phyloP scores from a whole-genome alignment of 179 eudicot species.

The Beta lomatogona region DNA sequence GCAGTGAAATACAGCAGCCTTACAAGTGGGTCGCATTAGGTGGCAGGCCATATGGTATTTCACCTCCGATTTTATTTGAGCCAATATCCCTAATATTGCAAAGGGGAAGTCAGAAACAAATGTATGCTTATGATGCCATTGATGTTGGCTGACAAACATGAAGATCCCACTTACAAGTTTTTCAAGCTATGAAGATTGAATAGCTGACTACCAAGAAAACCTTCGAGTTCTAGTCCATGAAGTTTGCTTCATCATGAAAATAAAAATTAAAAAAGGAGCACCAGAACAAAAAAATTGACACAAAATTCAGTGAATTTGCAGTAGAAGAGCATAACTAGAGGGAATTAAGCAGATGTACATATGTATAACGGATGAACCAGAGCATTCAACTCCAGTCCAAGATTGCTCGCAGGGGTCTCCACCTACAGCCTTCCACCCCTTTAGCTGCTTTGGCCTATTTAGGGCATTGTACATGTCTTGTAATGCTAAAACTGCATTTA shows the following conservation, averaged over 20 bases:
- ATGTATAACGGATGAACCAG: constrained; percentile 62
- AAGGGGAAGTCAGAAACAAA: constrained; percentile 18
- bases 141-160: neutral
- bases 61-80: constrained; percentile 63
- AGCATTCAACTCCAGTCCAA: constrained; percentile 81
- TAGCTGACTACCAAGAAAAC: constrained; percentile 63
- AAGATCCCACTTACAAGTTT: constrained; percentile 52
- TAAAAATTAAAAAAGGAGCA: neutral
- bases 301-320: neutral
- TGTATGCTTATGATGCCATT: neutral
- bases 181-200: constrained; percentile 59
- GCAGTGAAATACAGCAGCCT: constrained; percentile 26
- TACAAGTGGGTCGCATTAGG: constrained; percentile 76
- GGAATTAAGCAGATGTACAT: constrained; percentile 43
- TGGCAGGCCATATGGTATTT: constrained; percentile 74
- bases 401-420: constrained; percentile 83
- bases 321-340: neutral
- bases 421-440: constrained; percentile 63
- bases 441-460: constrained; percentile 57
- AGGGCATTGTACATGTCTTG: constrained; percentile 70
- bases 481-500: constrained; percentile 61
- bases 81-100: constrained; percentile 62
- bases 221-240: constrained; percentile 59
- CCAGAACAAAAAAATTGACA: too few relatives aligned
- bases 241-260: constrained; percentile 50